Evolutionary conservation across 148 eudicot species (phyloP).

Genomic region (Heliosperma pusillum): DNA sequence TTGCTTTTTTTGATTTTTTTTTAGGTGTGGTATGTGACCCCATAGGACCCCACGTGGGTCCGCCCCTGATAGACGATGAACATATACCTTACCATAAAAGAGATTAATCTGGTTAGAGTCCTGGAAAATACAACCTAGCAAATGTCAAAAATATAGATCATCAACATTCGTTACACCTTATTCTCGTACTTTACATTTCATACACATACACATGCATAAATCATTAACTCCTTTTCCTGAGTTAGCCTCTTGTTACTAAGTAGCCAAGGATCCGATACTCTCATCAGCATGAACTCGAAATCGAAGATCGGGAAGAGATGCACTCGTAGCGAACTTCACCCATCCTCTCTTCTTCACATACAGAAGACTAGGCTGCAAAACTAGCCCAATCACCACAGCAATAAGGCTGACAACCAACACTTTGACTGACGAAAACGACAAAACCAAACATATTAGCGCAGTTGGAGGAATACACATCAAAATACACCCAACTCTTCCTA

Average conservation of each 20-base stretch:
- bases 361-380: slow-evolving; percentile 51
- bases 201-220: not conserved
- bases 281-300: slow-evolving; percentile 23
- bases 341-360: slow-evolving; percentile 39
- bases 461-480: slow-evolving; percentile 54
- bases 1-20: too few relatives aligned
- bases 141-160: not conserved
- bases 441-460: slow-evolving; percentile 44
- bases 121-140: not conserved
- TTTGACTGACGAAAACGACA: slow-evolving; percentile 43
- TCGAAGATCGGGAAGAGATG: slow-evolving; percentile 45
- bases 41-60: too few relatives aligned
- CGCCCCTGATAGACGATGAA: not conserved
- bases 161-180: not conserved
- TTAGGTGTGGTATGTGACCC: too few relatives aligned
- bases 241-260: slow-evolving; percentile 18
- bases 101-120: not conserved
- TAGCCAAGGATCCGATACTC: slow-evolving; percentile 26
- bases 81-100: not conserved
- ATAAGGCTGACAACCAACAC: slow-evolving; percentile 50
- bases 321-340: slow-evolving; percentile 45
- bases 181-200: not conserved
- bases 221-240: too few relatives aligned
- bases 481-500: slow-evolving; percentile 46
- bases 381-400: slow-evolving; percentile 44